Percentiles rank a stretch among this genome's conserved stretches.
These are phyloP conservation scores for Truncatella angustata DNA, from an alignment of 2,329 filamentous ascomycete species.

Conservation along the genomic window DNA sequence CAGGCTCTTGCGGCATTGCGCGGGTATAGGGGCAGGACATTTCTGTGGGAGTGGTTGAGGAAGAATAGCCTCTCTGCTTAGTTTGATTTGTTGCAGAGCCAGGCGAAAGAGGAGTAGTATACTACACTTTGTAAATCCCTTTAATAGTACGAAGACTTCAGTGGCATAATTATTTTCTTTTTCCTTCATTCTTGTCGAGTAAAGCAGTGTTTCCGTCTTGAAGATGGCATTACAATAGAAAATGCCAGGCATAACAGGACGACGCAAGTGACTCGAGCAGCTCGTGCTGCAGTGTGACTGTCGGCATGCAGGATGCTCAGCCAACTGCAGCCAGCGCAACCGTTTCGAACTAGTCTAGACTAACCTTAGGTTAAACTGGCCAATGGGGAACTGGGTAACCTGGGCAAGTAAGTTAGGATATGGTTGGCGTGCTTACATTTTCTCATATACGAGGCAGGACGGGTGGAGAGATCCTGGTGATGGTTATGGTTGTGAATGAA, in stretches of 20 bases:
- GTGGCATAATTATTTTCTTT: not conserved
- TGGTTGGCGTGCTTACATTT: too few species aligned
- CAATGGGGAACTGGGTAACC: not conserved
- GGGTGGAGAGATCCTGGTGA: too few species aligned
- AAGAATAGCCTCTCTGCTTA: conserved; percentile 17
- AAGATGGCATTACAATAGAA: not conserved
- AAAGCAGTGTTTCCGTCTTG: not conserved
- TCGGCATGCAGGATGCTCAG: conserved; percentile 1
- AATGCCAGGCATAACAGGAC: too few species aligned
- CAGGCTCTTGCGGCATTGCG: conserved; percentile 16
- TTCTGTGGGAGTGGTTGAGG: conserved; percentile 20
- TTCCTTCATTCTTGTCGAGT: not conserved
- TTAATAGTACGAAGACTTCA: conserved; percentile 25
- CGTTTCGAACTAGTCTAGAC: not conserved
- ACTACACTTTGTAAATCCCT: conserved; percentile 31
- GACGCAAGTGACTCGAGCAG: not conserved
- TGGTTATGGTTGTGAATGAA: too few species aligned
- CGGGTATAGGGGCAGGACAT: conserved; percentile 17
- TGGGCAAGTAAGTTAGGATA: conserved; percentile 2
- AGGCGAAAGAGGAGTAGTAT: conserved; percentile 28
- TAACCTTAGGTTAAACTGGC: too few species aligned
- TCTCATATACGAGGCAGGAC: too few species aligned
- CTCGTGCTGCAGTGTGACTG: conserved; percentile 6
- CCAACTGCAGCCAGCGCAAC: conserved; percentile 4
- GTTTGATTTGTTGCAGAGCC: conserved; percentile 23